Conservation (phyloP, 2,329 filamentous ascomycete genomes). For the Aspergillus sclerotialis region DNA sequence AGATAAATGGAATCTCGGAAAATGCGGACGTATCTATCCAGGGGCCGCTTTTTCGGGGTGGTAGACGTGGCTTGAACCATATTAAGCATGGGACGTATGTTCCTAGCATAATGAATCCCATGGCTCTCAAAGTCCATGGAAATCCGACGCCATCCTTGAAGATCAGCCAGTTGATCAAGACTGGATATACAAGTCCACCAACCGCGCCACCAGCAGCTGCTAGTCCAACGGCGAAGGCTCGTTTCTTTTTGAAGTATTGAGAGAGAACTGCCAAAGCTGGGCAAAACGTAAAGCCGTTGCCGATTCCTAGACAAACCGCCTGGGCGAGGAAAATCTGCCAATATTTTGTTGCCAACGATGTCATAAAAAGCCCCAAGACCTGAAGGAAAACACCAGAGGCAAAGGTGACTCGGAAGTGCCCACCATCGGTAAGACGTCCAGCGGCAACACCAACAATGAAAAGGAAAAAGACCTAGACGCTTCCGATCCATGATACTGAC, state of each 20-base stretch:
- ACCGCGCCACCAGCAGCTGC: constrained; percentile 32
- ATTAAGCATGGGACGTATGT: constrained; percentile 35
- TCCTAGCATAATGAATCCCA: constrained; percentile 41
- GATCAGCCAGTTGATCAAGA: constrained; percentile 37
- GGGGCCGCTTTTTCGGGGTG: constrained; percentile 39
- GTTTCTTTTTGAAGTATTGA: constrained; percentile 37
- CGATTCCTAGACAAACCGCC: constrained; percentile 36
- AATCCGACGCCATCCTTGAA: constrained; percentile 33
- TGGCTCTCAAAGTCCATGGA: constrained; percentile 38
- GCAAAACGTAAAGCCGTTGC: constrained; percentile 36
- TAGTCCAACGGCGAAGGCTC: constrained; percentile 32
- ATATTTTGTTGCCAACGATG: constrained; percentile 35
- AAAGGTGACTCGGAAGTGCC: constrained; percentile 28
- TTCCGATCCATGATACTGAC: constrained; percentile 38
- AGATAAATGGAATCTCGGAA: constrained; percentile 47
- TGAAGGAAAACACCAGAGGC: constrained; percentile 19
- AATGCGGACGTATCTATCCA: constrained; percentile 54
- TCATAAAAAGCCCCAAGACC: constrained; percentile 39
- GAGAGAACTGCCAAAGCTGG: constrained; percentile 32
- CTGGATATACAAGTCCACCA: constrained; percentile 41
- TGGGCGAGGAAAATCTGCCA: constrained; percentile 45
- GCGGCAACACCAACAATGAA: constrained; percentile 37
- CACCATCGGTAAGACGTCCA: constrained; percentile 34
- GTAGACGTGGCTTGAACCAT: constrained; percentile 2
- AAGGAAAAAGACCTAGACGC: constrained; percentile 36